Conservation (phyloP, 495 filamentous ascomycete species). For the Hypomontagnella monticulosa region DNA sequence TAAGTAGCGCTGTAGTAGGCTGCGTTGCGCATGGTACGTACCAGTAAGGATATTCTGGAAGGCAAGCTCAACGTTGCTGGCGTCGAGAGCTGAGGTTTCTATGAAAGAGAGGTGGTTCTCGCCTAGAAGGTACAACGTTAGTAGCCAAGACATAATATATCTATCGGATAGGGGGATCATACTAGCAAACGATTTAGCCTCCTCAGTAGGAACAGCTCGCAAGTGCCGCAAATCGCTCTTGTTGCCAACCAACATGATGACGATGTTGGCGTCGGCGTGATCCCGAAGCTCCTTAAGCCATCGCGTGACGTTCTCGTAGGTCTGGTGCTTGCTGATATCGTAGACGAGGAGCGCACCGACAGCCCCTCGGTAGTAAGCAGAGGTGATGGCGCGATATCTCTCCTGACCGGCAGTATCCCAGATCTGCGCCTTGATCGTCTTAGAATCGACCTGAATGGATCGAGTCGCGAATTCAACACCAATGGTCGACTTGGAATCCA, state of each 20-base stretch:
- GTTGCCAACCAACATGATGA: slow-evolving; percentile 99
- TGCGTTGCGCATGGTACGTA: slow-evolving; percentile 54
- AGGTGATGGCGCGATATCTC: slow-evolving; percentile 98
- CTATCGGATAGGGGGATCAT: slow-evolving; percentile 48
- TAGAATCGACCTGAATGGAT: slow-evolving; percentile 98
- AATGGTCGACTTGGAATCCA: slow-evolving; percentile 99
- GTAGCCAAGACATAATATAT: slow-evolving; percentile 19
- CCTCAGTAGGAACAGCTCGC: slow-evolving; percentile 96
- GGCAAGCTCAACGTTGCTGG: slow-evolving; percentile 98
- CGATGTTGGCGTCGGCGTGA: slow-evolving; percentile 98
- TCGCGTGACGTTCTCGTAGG: slow-evolving; percentile 97
- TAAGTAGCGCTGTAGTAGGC: slow-evolving; percentile 22
- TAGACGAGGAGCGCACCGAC: slow-evolving; percentile 98
- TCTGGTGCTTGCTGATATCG: slow-evolving; percentile 99
- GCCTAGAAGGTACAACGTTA: slow-evolving; percentile 62
- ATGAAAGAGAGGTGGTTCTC: slow-evolving; percentile 98
- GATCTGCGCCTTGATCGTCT: slow-evolving; percentile 99
- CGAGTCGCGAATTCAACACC: slow-evolving; percentile 99
- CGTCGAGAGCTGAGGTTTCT: slow-evolving; percentile 98
- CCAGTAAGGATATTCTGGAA: slow-evolving; percentile 99
- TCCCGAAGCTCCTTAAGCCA: slow-evolving; percentile 99
- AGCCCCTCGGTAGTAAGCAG: slow-evolving; percentile 97
- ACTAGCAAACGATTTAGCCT: slow-evolving; percentile 99
- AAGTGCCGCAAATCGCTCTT: slow-evolving; percentile 99
- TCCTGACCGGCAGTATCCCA: slow-evolving; percentile 99